Evolutionary conservation across 2,329 filamentous ascomycete genomes (phyloP).

Genomic region (Zymoseptoria pseudotritici): DNA sequence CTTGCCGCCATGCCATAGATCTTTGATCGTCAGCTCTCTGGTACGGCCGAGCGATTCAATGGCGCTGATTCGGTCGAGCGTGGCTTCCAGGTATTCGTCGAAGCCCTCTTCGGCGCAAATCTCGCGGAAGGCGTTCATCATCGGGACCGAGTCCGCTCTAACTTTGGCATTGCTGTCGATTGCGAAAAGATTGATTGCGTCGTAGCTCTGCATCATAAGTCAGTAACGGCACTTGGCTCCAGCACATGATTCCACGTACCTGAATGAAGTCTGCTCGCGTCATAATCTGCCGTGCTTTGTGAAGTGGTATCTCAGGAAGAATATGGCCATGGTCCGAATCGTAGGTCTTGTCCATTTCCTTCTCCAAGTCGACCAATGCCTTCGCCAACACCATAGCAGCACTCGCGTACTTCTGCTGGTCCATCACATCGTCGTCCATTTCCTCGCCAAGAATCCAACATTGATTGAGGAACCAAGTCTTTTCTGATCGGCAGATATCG

Average conservation of each 20-base stretch:
- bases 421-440: constrained; percentile 97
- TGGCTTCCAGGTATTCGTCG: constrained; percentile 71
- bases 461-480: constrained; percentile 72
- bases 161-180: constrained; percentile 84
- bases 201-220: constrained; percentile 56
- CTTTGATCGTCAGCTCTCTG: constrained; percentile 92
- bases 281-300: constrained; percentile 85
- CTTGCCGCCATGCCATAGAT: constrained; percentile 75
- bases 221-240: background rate
- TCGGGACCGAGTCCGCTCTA: constrained; percentile 87
- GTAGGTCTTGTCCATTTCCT: constrained; percentile 55
- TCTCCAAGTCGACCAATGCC: constrained; percentile 77
- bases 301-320: constrained; percentile 72
- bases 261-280: constrained; percentile 85
- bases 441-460: constrained; percentile 68
- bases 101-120: constrained; percentile 75
- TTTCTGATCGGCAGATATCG: constrained; percentile 61
- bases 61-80: constrained; percentile 75
- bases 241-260: background rate
- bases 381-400: constrained; percentile 90
- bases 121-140: constrained; percentile 84
- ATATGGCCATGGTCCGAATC: constrained; percentile 62
- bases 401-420: constrained; percentile 91
- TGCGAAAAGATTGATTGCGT: constrained; percentile 90
- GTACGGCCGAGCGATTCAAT: constrained; percentile 92